phyloP scores from a whole-genome alignment of 2,329 filamentous ascomycete genomes.

The Aspergillus sclerotialis region DNA sequence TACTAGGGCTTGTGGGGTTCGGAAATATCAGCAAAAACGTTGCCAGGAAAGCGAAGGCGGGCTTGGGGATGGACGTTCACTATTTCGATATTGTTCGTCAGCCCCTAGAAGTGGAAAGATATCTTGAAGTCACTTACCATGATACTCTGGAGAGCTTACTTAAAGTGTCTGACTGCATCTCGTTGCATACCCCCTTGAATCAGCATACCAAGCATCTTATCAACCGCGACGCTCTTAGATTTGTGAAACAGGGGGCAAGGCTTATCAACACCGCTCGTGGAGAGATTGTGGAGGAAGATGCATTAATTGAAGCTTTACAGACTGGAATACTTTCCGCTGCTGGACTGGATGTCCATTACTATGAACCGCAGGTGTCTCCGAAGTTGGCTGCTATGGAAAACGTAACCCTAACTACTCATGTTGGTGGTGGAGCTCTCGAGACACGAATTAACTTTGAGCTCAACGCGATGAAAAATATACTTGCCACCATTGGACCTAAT shows the following conservation, averaged over 20 bases:
- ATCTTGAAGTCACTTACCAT: constrained; percentile 33
- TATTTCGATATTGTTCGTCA: constrained; percentile 47
- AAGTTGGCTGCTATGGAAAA: constrained; percentile 34
- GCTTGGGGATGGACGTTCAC: constrained; percentile 49
- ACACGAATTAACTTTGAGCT: constrained; percentile 43
- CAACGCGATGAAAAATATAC: constrained; percentile 41
- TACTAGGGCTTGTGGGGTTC: constrained; percentile 48
- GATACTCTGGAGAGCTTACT: constrained; percentile 36
- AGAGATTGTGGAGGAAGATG: constrained; percentile 46
- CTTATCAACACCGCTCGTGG: constrained; percentile 50
- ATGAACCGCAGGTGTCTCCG: constrained; percentile 46
- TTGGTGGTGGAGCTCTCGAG: constrained; percentile 41
- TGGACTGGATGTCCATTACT: constrained; percentile 48
- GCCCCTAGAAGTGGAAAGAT: constrained; percentile 26
- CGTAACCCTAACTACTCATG: constrained; percentile 41
- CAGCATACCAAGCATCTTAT: constrained; percentile 35
- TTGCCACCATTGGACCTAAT: too few species aligned
- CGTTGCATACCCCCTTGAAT: constrained; percentile 33
- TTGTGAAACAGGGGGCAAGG: constrained; percentile 43
- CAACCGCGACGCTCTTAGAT: constrained; percentile 33
- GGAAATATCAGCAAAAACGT: constrained; percentile 43
- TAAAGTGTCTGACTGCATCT: constrained; percentile 33
- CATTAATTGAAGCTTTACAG: constrained; percentile 42
- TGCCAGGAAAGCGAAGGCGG: constrained; percentile 38
- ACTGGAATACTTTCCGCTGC: constrained; percentile 40